A percentile compares a stretch with the other conserved stretches of the same genome.
Evolutionary conservation across 257 asterid genomes (phyloP).

Genomic region (Fraxinus pennsylvanica): DNA sequence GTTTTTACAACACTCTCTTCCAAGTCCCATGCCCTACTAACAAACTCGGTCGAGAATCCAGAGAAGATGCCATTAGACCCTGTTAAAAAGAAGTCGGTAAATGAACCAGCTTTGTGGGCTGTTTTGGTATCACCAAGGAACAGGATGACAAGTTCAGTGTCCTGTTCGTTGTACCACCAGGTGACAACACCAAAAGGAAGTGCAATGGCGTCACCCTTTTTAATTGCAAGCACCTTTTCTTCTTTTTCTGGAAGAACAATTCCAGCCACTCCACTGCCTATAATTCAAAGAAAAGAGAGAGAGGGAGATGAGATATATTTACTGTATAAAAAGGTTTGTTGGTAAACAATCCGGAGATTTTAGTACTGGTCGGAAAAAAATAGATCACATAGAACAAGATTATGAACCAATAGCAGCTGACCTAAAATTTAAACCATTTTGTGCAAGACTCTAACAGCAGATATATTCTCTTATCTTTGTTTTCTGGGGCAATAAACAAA

Average conservation of each 20-base stretch:
- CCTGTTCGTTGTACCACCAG: slow-evolving; percentile 90
- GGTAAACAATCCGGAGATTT: not conserved
- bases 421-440: not conserved
- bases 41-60: slow-evolving; percentile 52
- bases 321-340: not conserved
- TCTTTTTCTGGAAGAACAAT: slow-evolving; percentile 81
- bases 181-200: slow-evolving; percentile 85
- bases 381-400: not conserved
- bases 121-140: slow-evolving; percentile 57
- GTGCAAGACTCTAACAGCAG: no score
- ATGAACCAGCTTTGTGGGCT: slow-evolving; percentile 55
- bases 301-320: not conserved
- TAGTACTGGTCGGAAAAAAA: not conserved
- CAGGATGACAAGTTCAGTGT: slow-evolving; percentile 45
- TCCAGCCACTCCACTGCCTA: slow-evolving; percentile 82
- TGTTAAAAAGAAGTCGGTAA: slow-evolving; percentile 53
- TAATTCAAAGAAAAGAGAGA: not conserved
- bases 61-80: slow-evolving; percentile 55
- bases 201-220: slow-evolving; percentile 83
- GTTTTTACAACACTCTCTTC: slow-evolving; percentile 37
- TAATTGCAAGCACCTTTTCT: slow-evolving; percentile 78
- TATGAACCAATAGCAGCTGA: not conserved
- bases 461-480: no score
- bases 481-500: no score
- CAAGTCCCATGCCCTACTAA: slow-evolving; percentile 53